Base-by-base conservation (phyloP, 2,329 filamentous ascomycete genomes). In the Pyricularia sp. region DNA sequence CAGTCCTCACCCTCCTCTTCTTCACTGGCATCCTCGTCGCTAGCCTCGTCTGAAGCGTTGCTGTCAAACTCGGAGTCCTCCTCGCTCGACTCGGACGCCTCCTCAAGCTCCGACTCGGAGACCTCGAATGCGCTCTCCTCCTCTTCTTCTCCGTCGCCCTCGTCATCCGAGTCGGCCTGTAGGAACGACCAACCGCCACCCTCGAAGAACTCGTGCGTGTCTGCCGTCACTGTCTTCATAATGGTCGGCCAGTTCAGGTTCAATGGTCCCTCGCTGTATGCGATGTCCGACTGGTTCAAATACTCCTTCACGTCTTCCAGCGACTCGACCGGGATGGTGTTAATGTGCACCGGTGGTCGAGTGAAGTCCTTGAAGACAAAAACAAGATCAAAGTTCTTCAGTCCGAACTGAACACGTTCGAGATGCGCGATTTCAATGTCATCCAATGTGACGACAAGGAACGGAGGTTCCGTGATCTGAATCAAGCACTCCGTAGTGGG, bases 211-310 rank as follows among this genome's bases (percentile, higher is more conserved):
- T 91, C 88, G 77, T 99, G 94, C 2, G 95, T 92, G 77, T 99
- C 94, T 50, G 91, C 90, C 25, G 92, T 94, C 30, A 99, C 94
- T 0, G 95, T 99, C 85, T 99, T 99, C 93, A 99, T 99, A 77
- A 99, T 99, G 20, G 94, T 97, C 12, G 92, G 91, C 95, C 95
- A 99, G 84, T 98, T 98, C 69, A 99, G 85, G 82, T 99, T 99
- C 73, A 99, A 88, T 1, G 94, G 95, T 69, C 95, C 95, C 79
- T 99, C 96, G 14, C 89, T 92, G 82, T 90, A 98, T 23, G 95
- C 90, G 76, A 99, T 97, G 76, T 99, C 94, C 65, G 95, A 94
- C 1, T 91, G 94, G 79, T 99, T 94, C 11, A 99, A 87, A 90
- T 95, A 99, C 76, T 99, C 96, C 80, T 98, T 98, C 73, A 99